These are phyloP conservation scores for Thecaphora thlaspeos DNA, from an alignment of 1,284 basidiomycete genomes.

Conservation along the genomic window DNA sequence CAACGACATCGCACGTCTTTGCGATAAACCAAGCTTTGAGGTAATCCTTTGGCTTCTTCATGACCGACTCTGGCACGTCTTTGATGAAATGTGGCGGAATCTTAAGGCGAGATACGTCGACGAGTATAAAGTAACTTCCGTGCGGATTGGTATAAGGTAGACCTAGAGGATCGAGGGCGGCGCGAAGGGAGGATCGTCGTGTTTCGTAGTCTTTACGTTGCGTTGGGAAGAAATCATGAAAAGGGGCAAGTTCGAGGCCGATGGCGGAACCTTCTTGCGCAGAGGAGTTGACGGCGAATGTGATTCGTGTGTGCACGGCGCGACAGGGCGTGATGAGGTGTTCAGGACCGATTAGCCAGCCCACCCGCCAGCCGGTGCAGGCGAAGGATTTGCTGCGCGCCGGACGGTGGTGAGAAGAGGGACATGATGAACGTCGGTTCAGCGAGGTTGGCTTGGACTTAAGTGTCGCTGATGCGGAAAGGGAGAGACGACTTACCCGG, in stretches of 20 bases:
- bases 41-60: constrained; percentile 84
- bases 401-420: too few relatives aligned
- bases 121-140: constrained; percentile 51
- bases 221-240: constrained; percentile 75
- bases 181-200: constrained; percentile 71
- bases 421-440: too few relatives aligned
- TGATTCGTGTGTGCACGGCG: constrained; percentile 87
- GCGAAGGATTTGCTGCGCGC: constrained; percentile 89
- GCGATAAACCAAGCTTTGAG: constrained; percentile 63
- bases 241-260: constrained; percentile 68
- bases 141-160: constrained; percentile 67
- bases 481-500: too few relatives aligned
- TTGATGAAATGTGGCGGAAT: constrained; percentile 83
- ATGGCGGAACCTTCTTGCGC: constrained; percentile 66
- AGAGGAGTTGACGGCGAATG: constrained; percentile 89
- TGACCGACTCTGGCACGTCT: constrained; percentile 74
- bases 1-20: constrained; percentile 51
- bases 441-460: too few relatives aligned
- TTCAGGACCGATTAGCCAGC: constrained; percentile 86
- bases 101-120: constrained; percentile 78
- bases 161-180: constrained; percentile 79
- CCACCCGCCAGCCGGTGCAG: constrained; percentile 95
- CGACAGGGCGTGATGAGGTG: constrained; percentile 81
- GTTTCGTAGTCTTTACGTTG: constrained; percentile 79
- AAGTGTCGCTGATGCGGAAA: too few relatives aligned